Evolutionary conservation across 306 rosid genomes (phyloP).

Genomic region (Bauhinia variegata): DNA sequence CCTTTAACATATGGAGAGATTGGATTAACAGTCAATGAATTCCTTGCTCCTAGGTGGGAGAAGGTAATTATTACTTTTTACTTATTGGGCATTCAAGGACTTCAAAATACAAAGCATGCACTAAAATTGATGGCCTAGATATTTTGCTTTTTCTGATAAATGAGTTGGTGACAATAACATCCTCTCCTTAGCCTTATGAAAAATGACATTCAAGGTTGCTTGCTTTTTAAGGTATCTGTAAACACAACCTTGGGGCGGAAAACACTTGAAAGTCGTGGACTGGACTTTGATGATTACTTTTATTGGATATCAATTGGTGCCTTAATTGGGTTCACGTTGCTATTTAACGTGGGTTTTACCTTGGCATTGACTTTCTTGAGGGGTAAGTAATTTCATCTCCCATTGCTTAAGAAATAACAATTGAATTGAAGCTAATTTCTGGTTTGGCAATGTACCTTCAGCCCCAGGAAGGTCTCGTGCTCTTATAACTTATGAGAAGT

Average conservation of each 20-base stretch:
- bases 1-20: constrained; percentile 66
- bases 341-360: constrained; percentile 55
- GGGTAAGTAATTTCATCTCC: constrained; percentile 29
- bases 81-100: constrained; percentile 19
- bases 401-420: constrained; percentile 1
- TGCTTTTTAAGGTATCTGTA: constrained; percentile 40
- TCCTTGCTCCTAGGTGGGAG: constrained; percentile 66
- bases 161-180: neutral
- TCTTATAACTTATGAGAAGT: constrained; percentile 43
- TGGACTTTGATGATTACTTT: constrained; percentile 45
- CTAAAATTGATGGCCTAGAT: neutral
- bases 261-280: constrained; percentile 48
- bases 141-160: neutral
- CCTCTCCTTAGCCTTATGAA: constrained; percentile 11
- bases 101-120: constrained; percentile 5
- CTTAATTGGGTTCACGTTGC: constrained; percentile 50
- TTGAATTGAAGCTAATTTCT: constrained; percentile 8
- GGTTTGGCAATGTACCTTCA: constrained; percentile 32
- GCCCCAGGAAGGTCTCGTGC: constrained; percentile 57
- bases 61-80: constrained; percentile 42
- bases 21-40: constrained; percentile 49
- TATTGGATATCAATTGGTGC: constrained; percentile 62
- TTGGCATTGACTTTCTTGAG: constrained; percentile 46
- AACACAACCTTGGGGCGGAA: constrained; percentile 53
- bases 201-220: constrained; percentile 7